phyloP scores from a whole-genome alignment of 2,329 filamentous ascomycete genomes.

The Botrytis hyacinthi region DNA sequence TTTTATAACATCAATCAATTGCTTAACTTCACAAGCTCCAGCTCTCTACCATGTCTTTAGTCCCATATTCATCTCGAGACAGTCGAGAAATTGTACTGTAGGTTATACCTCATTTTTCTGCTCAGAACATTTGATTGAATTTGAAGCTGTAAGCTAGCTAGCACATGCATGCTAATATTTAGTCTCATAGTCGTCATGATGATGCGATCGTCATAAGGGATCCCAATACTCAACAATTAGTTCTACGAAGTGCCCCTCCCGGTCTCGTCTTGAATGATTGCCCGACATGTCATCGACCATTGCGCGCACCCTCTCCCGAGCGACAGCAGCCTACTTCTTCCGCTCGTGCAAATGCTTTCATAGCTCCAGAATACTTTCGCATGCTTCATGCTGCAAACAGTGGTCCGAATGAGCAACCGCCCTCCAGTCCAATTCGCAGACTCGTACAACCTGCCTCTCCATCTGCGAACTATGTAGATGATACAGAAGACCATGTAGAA shows the following conservation, averaged over 20 bases:
- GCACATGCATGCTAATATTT: slow-evolving; percentile 23
- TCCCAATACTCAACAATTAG: slow-evolving; percentile 77
- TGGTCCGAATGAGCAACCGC: slow-evolving; percentile 47
- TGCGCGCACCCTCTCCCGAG: slow-evolving; percentile 50
- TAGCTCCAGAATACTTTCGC: slow-evolving; percentile 91
- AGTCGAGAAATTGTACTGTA: slow-evolving; percentile 79
- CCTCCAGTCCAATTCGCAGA: slow-evolving; percentile 55
- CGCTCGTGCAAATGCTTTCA: slow-evolving; percentile 56
- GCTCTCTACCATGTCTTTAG: slow-evolving; percentile 57
- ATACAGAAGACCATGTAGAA: slow-evolving; percentile 38
- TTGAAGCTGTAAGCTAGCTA: background rate
- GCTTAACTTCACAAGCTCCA: background rate
- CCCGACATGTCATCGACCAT: slow-evolving; percentile 49
- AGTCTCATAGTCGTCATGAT: slow-evolving; percentile 70
- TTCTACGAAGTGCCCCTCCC: slow-evolving; percentile 64
- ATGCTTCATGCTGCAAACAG: slow-evolving; percentile 67
- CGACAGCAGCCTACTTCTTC: slow-evolving; percentile 41
- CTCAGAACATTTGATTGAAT: too few species aligned
- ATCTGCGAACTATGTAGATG: slow-evolving; percentile 32
- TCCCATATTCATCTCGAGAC: slow-evolving; percentile 72
- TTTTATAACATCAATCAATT: background rate
- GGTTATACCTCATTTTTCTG: slow-evolving; percentile 40
- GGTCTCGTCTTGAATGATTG: slow-evolving; percentile 66
- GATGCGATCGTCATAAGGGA: slow-evolving; percentile 93
- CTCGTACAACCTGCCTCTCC: slow-evolving; percentile 37